Evolutionary conservation across 2,329 filamentous ascomycete genomes (phyloP).

Genomic region (Venturia carpophila): DNA sequence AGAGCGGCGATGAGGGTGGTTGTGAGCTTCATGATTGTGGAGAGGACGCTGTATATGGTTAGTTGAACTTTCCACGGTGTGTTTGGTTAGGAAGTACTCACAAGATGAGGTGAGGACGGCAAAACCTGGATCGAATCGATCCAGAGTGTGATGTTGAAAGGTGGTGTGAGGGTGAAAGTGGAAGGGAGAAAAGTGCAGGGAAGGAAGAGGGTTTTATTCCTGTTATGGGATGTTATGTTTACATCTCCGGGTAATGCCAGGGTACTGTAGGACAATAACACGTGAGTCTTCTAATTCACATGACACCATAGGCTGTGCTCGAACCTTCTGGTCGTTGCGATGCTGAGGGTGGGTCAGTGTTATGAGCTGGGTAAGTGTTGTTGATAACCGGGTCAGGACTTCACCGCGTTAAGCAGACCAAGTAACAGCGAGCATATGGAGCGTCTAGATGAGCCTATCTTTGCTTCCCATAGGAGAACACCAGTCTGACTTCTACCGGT

Average conservation of each 20-base stretch:
- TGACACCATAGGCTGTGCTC: neutral
- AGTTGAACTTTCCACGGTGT: neutral
- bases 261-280: neutral
- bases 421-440: neutral
- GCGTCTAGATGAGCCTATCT: too few species aligned
- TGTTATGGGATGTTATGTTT: neutral
- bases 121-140: neutral
- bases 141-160: neutral
- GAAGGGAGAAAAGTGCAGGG: neutral
- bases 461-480: too few species aligned
- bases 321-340: neutral
- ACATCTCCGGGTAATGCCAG: neutral
- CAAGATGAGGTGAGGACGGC: neutral
- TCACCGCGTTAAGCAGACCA: neutral
- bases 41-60: neutral
- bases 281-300: neutral
- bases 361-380: neutral
- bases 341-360: neutral
- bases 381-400: neutral
- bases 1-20: neutral
- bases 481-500: too few species aligned
- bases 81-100: neutral
- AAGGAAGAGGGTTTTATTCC: neutral
- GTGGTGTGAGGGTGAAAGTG: neutral
- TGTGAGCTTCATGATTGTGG: neutral